Conservation (phyloP, 2,329 filamentous ascomycete species). For the Colletotrichum tofieldiae region DNA sequence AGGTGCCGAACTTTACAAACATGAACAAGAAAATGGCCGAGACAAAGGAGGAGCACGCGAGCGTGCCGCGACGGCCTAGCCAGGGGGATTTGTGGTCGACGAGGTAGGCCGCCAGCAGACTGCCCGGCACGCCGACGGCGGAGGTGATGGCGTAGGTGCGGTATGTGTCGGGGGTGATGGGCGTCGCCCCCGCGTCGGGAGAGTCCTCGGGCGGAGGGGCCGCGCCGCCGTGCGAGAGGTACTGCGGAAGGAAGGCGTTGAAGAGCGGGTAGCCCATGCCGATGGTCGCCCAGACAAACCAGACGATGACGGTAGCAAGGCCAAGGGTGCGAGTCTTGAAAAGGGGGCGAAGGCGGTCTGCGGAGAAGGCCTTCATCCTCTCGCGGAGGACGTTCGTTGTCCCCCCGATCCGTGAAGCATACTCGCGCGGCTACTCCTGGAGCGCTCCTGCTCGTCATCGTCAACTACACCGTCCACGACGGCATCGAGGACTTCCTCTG, state of each 20-base stretch:
- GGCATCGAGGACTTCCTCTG: constrained; percentile 75
- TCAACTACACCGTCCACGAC: constrained; percentile 59
- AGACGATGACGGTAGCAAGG: constrained; percentile 71
- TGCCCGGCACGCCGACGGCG: constrained; percentile 82
- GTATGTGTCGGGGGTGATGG: constrained; percentile 71
- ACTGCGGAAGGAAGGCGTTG: constrained; percentile 92
- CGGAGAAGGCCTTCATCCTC: constrained; percentile 77
- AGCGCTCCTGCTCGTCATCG: constrained; percentile 17
- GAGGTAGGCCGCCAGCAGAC: constrained; percentile 80
- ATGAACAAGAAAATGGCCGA: constrained; percentile 80
- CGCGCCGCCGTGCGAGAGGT: constrained; percentile 74
- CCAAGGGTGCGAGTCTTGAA: constrained; percentile 70
- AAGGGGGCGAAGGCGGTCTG: constrained; percentile 77
- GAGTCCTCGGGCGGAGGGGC: constrained; percentile 51
- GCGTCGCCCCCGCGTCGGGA: constrained; percentile 46
- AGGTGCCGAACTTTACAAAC: constrained; percentile 73
- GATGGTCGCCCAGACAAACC: constrained; percentile 87
- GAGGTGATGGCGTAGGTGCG: constrained; percentile 88
- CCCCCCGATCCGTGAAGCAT: constrained; percentile 37
- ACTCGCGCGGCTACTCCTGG: neutral
- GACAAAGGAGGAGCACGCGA: constrained; percentile 77
- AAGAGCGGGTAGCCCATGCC: constrained; percentile 91
- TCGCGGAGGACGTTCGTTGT: constrained; percentile 65
- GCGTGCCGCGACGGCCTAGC: constrained; percentile 80
- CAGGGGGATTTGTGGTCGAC: constrained; percentile 76